Percentiles rank a stretch among this genome's conserved stretches.
Conservation (phyloP, 1,284 basidiomycete genomes). For the Moesziomyces parantarcticus region DNA sequence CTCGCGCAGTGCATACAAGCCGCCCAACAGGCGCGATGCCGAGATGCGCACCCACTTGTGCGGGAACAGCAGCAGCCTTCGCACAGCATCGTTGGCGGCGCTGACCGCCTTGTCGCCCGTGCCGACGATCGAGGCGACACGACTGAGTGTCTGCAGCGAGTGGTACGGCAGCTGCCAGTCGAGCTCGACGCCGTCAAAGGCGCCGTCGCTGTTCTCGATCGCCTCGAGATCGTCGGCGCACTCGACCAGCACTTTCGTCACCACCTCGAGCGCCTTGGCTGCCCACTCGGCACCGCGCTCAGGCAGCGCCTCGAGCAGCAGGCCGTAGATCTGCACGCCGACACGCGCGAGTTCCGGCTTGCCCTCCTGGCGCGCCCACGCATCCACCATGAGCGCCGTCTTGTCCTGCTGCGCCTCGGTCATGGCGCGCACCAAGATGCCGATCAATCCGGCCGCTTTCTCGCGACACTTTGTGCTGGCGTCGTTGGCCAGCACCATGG, state of each 20-base stretch:
- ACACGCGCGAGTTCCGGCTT: constrained; percentile 77
- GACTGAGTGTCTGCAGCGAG: constrained; percentile 67
- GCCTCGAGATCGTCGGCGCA: constrained; percentile 53
- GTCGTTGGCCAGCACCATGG: constrained; percentile 94
- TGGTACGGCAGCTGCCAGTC: constrained; percentile 90
- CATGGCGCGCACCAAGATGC: constrained; percentile 78
- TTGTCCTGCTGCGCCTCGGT: constrained; percentile 74
- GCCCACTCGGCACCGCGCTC: constrained; percentile 25
- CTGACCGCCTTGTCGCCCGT: background rate
- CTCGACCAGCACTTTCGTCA: constrained; percentile 32
- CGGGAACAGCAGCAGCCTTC: constrained; percentile 82
- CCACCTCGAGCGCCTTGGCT: constrained; percentile 26
- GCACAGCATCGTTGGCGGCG: constrained; percentile 71
- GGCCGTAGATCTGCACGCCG: constrained; percentile 74
- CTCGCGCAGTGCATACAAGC: constrained; percentile 72
- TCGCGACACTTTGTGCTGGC: constrained; percentile 87
- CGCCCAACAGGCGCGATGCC: constrained; percentile 80
- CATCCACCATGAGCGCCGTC: constrained; percentile 79
- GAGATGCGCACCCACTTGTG: constrained; percentile 93
- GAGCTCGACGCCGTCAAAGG: constrained; percentile 71
- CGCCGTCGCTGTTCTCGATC: constrained; percentile 35
- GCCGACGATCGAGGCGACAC: constrained; percentile 19
- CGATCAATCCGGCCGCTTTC: constrained; percentile 85
- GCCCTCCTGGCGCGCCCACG: constrained; percentile 77
- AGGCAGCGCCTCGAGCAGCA: constrained; percentile 71